Conservation (phyloP, 805 yeast genomes). For the Cyberlindnera amylophila region DNA sequence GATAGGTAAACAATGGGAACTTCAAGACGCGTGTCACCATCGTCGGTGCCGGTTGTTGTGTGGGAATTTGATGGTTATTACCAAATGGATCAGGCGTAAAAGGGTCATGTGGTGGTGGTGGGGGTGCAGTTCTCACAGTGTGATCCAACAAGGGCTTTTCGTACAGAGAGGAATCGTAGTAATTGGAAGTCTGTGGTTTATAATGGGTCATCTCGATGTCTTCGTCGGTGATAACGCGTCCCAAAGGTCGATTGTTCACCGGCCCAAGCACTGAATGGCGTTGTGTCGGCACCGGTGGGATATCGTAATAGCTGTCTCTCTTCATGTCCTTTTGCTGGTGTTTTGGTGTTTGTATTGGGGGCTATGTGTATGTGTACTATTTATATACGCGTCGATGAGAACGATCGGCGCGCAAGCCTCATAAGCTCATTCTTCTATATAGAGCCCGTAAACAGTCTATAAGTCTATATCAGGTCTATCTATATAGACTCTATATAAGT, state of each 20-base stretch:
- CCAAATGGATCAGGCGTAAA: background rate
- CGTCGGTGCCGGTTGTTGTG: background rate
- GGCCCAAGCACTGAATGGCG: background rate
- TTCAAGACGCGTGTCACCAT: background rate
- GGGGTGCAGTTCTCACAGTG: background rate
- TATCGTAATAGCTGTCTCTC: background rate
- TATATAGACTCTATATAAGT: too few species aligned
- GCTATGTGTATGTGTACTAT: too few species aligned
- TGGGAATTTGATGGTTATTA: background rate
- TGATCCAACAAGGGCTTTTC: background rate
- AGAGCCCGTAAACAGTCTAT: too few species aligned
- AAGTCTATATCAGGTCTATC: too few species aligned
- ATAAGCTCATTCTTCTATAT: too few species aligned
- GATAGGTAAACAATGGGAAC: slow-evolving; percentile 18
- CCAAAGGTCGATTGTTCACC: background rate
- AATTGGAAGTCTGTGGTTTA: too few species aligned
- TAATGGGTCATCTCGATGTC: background rate
- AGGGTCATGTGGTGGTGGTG: background rate
- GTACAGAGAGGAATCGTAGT: too few species aligned
- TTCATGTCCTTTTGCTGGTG: background rate
- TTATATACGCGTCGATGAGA: too few species aligned
- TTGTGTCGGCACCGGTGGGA: background rate
- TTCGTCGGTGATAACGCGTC: background rate
- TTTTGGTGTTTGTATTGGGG: too few species aligned
- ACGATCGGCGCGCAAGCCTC: too few species aligned